Base-by-base conservation (phyloP, 2,329 filamentous ascomycete genomes). In the Hypoxylon rubiginosum region DNA sequence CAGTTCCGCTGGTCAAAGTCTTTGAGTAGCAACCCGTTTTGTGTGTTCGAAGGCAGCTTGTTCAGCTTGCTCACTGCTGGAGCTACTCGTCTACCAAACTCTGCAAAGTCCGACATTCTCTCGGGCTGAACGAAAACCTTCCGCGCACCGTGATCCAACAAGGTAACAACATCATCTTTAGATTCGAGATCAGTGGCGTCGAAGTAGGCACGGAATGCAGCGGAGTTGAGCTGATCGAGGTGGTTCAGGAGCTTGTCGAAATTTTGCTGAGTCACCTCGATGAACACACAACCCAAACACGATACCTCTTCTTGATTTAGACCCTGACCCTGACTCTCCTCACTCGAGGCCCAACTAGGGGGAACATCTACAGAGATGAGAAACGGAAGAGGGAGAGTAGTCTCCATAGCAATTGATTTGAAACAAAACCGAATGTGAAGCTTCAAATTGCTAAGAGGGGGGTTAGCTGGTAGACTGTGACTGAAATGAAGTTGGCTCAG, bases 61-160 rank as follows among this genome's bases (percentile, higher is more conserved):
- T 83, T 80, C 7, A 80, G 79, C 54, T 84, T 82, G 11, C 79
- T 79, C 11, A 87, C 81, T 21, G 82, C 80, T 1, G 87, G 85
- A 19, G 86, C 82, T 26, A 90, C 84, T 62, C 89, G 83, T 46
- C 83, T 81, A 46, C 85, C 86, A 68, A 87, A 88, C 68, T 85
- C 83, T 51, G 83, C 79, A 63, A 87, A 86, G 55, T 84, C 81
- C 8, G 84, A 82, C 57, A 97, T 82, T 76, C 93, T 91, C 61
- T 89, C 85, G 51, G 90, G 86, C 17, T 86, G 86, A 54, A 97
- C 92, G 78, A 98, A 96, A 67, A 96, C 91, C 77, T 91, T 96
- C 56, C 90, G 88, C 6, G 94, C 93, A 64, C 96, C 96, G 69
- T 90, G 88, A 78, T 99, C 92, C 60, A 99, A 88, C 36, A 98